Percentiles rank a stretch among this genome's conserved stretches.
These are phyloP conservation scores for grape (Vitis vinifera) DNA, from an alignment of 164 flowering plant species.

Conservation along the genomic window DNA sequence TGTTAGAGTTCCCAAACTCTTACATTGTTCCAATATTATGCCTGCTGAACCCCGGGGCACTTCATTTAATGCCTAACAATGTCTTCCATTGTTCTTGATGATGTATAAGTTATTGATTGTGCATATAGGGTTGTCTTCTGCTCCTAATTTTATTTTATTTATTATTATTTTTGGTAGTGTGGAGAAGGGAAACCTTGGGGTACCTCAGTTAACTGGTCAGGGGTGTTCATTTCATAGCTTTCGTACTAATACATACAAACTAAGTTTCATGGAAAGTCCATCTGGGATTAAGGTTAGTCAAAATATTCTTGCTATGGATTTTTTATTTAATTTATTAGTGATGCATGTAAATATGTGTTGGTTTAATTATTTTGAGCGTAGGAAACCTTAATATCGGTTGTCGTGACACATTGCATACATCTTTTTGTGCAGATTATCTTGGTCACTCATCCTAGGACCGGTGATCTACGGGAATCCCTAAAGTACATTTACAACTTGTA, in stretches of 20 bases:
- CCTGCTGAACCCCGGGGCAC: too few species aligned
- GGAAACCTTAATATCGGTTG: too few species aligned
- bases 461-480: constrained; percentile 63
- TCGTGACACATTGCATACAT: too few species aligned
- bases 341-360: too few species aligned
- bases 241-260: constrained; percentile 86
- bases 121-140: too few species aligned
- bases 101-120: not conserved
- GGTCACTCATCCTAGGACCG: constrained; percentile 66
- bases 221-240: constrained; percentile 97
- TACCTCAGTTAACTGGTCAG: constrained; percentile 92
- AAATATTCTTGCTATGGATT: not conserved
- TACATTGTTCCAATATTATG: too few species aligned
- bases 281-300: constrained; percentile 87
- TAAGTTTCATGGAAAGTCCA: constrained; percentile 94
- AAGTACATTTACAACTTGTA: constrained; percentile 71
- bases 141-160: not conserved
- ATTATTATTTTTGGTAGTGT: constrained; percentile 55
- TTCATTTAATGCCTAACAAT: too few species aligned
- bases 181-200: constrained; percentile 91
- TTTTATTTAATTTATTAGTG: not conserved
- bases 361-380: too few species aligned
- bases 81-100: too few species aligned
- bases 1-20: too few species aligned
- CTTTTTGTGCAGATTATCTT: constrained; percentile 49